Base-by-base conservation (phyloP, 2,329 filamentous ascomycete species). In the Pseudogymnoascus sp. region DNA sequence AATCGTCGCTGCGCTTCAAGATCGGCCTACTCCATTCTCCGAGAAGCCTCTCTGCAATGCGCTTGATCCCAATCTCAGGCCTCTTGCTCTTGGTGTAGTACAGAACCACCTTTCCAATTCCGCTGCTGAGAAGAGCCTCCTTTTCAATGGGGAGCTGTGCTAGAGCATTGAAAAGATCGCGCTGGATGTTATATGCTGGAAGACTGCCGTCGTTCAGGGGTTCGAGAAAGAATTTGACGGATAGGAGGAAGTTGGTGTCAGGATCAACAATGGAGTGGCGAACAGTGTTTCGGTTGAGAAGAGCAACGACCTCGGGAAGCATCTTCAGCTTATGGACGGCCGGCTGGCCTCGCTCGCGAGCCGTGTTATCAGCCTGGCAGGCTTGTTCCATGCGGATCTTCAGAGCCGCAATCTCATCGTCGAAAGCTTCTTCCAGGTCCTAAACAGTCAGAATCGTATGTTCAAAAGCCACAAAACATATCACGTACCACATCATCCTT, bases 51-150 rank as follows among this genome's bases (percentile, higher is more conserved):
- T 97, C 92, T 0, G 94, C 94, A 77, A 92, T 91, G 68, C 93
- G 87, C 80, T 97, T 97, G 80, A 99, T 97, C 65, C 82, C 83
- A 4, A 88, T 80, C 76, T 97, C 91, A 0, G 92, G 89, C 68
- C 91, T 88, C 78, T 92, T 95, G 79, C 90, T 96, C 77, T 92
- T 92, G 60, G 92, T 97, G 77, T 99, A 99, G 78, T 97, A 99
- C 66, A 96, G 84, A 61, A 97, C 89, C 59, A 99, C 91, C 75
- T 97, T 97, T 72, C 94, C 94, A 67, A 99, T 94, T 18, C 93
- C 92, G 70, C 91, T 96, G 67, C 92, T 92, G 21, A 95, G 82
- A 12, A 99, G 82, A 1, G 89, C 84, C 70, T 97, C 94, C 73
- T 97, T 97, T 73, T 92, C 90, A 68, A 97, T 91, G 5, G 91